These are phyloP conservation scores for Podila epicladia DNA, from an alignment of 192 early-diverging fungal genomes.

Conservation along the genomic window DNA sequence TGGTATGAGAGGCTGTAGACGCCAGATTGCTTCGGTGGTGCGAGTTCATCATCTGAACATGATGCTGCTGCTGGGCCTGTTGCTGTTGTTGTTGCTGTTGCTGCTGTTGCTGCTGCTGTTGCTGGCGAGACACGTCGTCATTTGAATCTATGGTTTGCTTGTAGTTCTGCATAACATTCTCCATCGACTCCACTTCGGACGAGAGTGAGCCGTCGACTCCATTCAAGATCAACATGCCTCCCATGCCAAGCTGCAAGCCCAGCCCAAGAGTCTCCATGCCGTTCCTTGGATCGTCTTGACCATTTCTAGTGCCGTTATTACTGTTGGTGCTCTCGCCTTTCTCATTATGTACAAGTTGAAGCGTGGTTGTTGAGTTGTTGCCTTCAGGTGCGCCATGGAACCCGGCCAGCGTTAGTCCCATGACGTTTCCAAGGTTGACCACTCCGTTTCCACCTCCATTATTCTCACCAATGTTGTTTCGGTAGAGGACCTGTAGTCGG, in stretches of 20 bases:
- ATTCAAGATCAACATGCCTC: conserved; percentile 44
- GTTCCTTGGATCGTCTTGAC: background rate
- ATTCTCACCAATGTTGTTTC: background rate
- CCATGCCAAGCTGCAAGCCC: conserved; percentile 40
- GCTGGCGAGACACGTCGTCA: conserved; percentile 14
- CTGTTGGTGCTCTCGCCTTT: conserved; percentile 1
- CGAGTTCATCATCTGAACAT: conserved; percentile 27
- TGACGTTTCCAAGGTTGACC: conserved; percentile 12
- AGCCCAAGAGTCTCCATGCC: conserved; percentile 11
- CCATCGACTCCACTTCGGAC: background rate
- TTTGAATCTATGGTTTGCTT: conserved; percentile 13
- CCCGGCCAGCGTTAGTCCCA: conserved; percentile 28
- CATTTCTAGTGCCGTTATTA: background rate
- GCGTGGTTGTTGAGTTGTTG: background rate
- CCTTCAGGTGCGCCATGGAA: conserved; percentile 11
- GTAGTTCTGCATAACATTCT: background rate
- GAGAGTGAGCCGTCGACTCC: conserved; percentile 11
- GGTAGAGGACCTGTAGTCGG: conserved; percentile 30
- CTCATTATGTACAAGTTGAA: conserved; percentile 52
- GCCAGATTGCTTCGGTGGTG: conserved; percentile 26
- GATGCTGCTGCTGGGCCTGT: conserved; percentile 18
- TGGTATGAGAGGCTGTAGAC: background rate
- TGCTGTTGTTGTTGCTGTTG: conserved; percentile 9
- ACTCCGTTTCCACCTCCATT: background rate
- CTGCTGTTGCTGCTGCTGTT: conserved; percentile 26